Conservation (phyloP, 2,329 filamentous ascomycete species). For the Fusarium brachygibbosum region DNA sequence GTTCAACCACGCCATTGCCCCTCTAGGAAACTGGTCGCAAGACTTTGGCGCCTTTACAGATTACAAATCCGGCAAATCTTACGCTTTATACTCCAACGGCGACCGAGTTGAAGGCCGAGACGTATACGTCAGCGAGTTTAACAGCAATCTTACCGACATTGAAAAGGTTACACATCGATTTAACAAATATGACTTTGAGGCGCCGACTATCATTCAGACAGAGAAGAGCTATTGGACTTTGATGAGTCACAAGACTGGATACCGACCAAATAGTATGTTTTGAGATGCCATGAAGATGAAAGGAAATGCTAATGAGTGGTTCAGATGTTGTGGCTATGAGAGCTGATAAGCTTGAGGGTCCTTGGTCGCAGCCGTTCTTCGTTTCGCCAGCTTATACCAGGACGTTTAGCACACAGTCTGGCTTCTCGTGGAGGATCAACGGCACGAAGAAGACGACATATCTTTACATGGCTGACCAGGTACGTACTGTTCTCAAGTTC, state of each 20-base stretch:
- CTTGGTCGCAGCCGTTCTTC: conserved; percentile 67
- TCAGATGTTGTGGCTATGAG: conserved; percentile 67
- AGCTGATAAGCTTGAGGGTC: conserved; percentile 62
- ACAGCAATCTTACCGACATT: conserved; percentile 64
- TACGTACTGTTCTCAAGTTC: background rate
- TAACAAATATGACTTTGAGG: conserved; percentile 71
- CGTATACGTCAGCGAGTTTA: conserved; percentile 68
- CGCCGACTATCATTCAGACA: conserved; percentile 71
- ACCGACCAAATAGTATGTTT: conserved; percentile 66
- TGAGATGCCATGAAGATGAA: fast-evolving
- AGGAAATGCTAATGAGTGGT: background rate
- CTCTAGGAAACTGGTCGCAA: conserved; percentile 73
- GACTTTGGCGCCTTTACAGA: conserved; percentile 73
- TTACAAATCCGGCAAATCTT: conserved; percentile 68
- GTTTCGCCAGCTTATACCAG: conserved; percentile 63
- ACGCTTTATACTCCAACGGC: conserved; percentile 72
- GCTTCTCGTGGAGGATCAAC: conserved; percentile 62
- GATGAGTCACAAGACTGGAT: conserved; percentile 75
- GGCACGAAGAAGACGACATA: conserved; percentile 62
- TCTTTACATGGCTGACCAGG: conserved; percentile 63
- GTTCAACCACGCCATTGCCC: conserved; percentile 66
- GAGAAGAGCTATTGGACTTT: conserved; percentile 71
- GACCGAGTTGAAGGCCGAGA: conserved; percentile 68
- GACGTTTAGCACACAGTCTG: conserved; percentile 66
- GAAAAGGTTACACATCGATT: conserved; percentile 67